Evolutionary conservation across 495 filamentous ascomycete genomes (phyloP).

Genomic region (Talaromyces borbonicus): DNA sequence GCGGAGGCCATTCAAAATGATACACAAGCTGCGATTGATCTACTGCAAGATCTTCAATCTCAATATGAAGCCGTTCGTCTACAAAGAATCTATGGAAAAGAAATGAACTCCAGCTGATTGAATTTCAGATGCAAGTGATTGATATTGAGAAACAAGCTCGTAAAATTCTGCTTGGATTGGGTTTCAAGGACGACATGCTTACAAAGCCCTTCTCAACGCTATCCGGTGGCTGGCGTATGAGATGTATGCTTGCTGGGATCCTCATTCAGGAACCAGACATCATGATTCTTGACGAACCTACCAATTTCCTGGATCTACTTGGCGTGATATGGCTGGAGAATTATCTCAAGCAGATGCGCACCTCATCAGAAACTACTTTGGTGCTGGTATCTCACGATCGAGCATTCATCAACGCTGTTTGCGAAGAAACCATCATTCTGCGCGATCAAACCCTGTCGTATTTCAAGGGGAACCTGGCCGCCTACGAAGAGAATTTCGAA

Average conservation of each 20-base stretch:
- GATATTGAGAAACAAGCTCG: constrained; percentile 50
- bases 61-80: constrained; percentile 42
- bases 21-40: constrained; percentile 51
- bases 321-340: constrained; percentile 77
- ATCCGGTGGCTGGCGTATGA: constrained; percentile 75
- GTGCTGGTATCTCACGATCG: constrained; percentile 75
- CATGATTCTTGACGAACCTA: constrained; percentile 79
- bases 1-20: constrained; percentile 45
- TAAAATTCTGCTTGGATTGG: constrained; percentile 56
- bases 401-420: constrained; percentile 60
- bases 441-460: constrained; percentile 48
- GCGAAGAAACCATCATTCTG: constrained; percentile 66
- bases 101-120: neutral
- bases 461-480: constrained; percentile 60
- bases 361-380: constrained; percentile 32
- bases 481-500: constrained; percentile 56
- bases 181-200: constrained; percentile 55
- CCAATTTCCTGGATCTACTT: constrained; percentile 73
- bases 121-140: constrained; percentile 29
- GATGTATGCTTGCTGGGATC: constrained; percentile 54
- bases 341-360: constrained; percentile 47
- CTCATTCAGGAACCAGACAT: constrained; percentile 65
- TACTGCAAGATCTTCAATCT: constrained; percentile 52
- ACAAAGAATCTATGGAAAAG: too few relatives aligned
- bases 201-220: constrained; percentile 48